Percentiles rank a stretch among this genome's conserved stretches.
Conservation (phyloP, 306 rosid genomes). For the Medicago lupulina region DNA sequence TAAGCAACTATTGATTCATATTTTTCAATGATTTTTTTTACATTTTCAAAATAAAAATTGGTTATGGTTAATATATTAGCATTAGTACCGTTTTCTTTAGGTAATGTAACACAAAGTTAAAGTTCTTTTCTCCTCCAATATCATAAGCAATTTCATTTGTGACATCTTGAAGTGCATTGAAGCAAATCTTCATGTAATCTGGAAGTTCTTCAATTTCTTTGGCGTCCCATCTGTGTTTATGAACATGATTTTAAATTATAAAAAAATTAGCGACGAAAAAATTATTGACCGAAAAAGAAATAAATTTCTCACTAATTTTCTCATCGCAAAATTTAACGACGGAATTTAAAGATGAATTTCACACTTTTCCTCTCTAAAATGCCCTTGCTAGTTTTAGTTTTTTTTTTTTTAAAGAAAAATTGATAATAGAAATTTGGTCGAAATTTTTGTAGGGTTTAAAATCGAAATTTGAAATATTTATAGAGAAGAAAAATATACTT, state of each 20-base stretch:
- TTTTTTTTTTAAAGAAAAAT: too few relatives aligned
- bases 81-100: slow-evolving; percentile 54
- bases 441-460: too few relatives aligned
- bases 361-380: too few relatives aligned
- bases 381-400: too few relatives aligned
- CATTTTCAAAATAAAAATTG: not conserved
- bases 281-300: too few relatives aligned
- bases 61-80: not conserved
- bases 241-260: not conserved
- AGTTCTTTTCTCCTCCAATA: slow-evolving; percentile 48
- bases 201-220: slow-evolving; percentile 53
- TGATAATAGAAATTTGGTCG: too few relatives aligned
- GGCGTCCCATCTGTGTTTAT: slow-evolving; percentile 61
- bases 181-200: slow-evolving; percentile 57
- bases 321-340: too few relatives aligned
- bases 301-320: too few relatives aligned
- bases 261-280: too few relatives aligned
- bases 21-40: not conserved
- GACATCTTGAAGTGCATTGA: slow-evolving; percentile 53
- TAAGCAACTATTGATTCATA: not conserved
- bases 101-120: slow-evolving; percentile 44
- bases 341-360: too few relatives aligned
- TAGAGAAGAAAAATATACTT: too few relatives aligned
- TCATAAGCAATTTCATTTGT: slow-evolving; percentile 61
- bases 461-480: too few relatives aligned